Percentiles rank a stretch among this genome's conserved stretches.
Evolutionary conservation across 305 asterid genomes (phyloP).

Genomic region (Ajuga reptans): DNA sequence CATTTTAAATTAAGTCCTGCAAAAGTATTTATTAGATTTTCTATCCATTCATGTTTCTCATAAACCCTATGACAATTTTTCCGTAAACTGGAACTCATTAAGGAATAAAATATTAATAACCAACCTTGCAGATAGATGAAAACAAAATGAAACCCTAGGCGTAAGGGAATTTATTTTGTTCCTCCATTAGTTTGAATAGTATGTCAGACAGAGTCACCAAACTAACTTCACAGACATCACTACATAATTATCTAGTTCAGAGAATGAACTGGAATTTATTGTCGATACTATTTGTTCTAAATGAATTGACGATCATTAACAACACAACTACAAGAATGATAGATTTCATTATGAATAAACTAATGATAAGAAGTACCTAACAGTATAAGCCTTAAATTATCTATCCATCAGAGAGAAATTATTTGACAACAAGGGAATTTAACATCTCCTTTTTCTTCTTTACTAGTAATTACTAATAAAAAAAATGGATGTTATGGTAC

Average conservation of each 20-base stretch:
- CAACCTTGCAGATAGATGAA: not conserved
- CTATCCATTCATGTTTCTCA: not conserved
- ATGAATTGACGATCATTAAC: not conserved
- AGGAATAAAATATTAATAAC: not conserved
- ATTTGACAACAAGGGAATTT: not conserved
- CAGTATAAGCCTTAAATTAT: not conserved
- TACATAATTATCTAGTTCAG: not conserved
- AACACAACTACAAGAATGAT: not conserved
- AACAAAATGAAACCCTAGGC: not conserved
- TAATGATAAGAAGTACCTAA: not conserved
- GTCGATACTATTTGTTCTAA: not conserved
- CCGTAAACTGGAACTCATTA: not conserved
- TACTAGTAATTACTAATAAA: not conserved
- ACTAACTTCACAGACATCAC: not conserved
- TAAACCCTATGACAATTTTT: not conserved
- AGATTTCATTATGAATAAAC: not conserved
- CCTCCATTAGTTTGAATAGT: not conserved
- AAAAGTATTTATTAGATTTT: not conserved
- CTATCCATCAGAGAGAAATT: not conserved
- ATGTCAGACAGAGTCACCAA: not conserved
- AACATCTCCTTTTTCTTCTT: not conserved
- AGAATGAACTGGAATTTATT: not conserved
- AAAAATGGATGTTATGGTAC: not conserved
- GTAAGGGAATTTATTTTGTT: not conserved
- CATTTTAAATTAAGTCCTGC: not conserved